Conservation (phyloP, 768 basidiomycete genomes). For the Panus rudis region DNA sequence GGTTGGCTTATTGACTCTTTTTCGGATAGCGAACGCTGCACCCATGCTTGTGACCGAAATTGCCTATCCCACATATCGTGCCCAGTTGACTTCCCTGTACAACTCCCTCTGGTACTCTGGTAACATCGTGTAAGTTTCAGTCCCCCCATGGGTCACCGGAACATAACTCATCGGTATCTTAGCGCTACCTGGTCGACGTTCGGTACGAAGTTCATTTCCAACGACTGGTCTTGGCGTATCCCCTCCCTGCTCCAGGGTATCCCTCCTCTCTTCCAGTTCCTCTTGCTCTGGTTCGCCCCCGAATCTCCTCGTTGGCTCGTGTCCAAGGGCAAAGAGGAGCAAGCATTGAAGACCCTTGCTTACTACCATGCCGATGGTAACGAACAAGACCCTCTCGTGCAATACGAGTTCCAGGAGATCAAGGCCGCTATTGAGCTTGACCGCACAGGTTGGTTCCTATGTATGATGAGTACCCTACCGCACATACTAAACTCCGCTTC, state of each 20-base stretch:
- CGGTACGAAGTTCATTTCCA: conserved; percentile 65
- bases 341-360: conserved; percentile 66
- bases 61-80: conserved; percentile 80
- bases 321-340: conserved; percentile 61
- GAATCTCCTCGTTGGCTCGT: conserved; percentile 85
- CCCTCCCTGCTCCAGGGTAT: conserved; percentile 68
- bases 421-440: conserved; percentile 71
- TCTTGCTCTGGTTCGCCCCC: conserved; percentile 61
- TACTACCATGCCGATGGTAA: conserved; percentile 83
- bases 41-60: conserved; percentile 82
- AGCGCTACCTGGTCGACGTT: conserved; percentile 78
- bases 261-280: conserved; percentile 62
- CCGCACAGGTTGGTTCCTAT: conserved; percentile 27
- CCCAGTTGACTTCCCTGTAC: conserved; percentile 68
- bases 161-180: not conserved
- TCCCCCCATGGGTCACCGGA: not conserved
- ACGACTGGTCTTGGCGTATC: conserved; percentile 77
- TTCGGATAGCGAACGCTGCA: conserved; percentile 52
- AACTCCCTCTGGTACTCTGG: conserved; percentile 87
- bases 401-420: conserved; percentile 76
- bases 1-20: conserved; percentile 17
- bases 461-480: not conserved
- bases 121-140: conserved; percentile 53
- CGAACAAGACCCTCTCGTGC: conserved; percentile 58
- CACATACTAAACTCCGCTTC: conserved; percentile 1